Evolutionary conservation across 164 flowering plant species (phyloP), one percentile per base, ranked within the genome.

Genomic region (Magnolia changhungtana): DNA sequence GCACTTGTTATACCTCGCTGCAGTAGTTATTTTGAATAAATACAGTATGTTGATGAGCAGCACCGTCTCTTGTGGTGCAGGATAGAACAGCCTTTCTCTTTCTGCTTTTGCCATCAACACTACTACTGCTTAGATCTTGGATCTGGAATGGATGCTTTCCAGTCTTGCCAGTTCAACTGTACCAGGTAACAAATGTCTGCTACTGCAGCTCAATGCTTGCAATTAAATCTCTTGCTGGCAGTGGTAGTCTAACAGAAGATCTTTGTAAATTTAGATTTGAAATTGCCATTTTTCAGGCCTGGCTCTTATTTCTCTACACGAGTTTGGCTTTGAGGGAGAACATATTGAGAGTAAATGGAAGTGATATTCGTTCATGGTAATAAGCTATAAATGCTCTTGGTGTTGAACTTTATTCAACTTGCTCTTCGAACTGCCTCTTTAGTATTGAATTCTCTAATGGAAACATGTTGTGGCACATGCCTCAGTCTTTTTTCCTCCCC

Each of bases 281-380:
- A 67, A 7, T 65, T 23, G 10, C 70, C 14, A 27, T 31, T 76
- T 78, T 66, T 75, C 86, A 95, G 98, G 95, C 96, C 8, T 95
- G 98, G 99, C 89, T 95, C 24, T 81, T 95, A 75, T 90, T 89
- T 84, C 96, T 95, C 61, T 95, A 92, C 81, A 90, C 92, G 7
- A 93, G 98, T 75, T 86, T 95, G 90, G 97, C 97, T 74, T 79
- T 95, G 92, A 88, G 97, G 75, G 98, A 93, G 85, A 93, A 93
- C 83, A 90, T 95, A 69, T 83, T 92, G 82, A 89, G 96, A 84
- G 91, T 85, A 52, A 93, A 93, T 84, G 99, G 98, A 85, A 95
- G 98, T 83, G 97, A 95, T 83, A 93, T 95, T 72, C 98, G 98
- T 76, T 86, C 98, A 75, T 95, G 98, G 98, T 95, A 89, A 85